A percentile compares a stretch with the other conserved stretches of the same genome.
Conservation (phyloP, 2,329 filamentous ascomycete genomes). For the Pestalotiopsis sp. region DNA sequence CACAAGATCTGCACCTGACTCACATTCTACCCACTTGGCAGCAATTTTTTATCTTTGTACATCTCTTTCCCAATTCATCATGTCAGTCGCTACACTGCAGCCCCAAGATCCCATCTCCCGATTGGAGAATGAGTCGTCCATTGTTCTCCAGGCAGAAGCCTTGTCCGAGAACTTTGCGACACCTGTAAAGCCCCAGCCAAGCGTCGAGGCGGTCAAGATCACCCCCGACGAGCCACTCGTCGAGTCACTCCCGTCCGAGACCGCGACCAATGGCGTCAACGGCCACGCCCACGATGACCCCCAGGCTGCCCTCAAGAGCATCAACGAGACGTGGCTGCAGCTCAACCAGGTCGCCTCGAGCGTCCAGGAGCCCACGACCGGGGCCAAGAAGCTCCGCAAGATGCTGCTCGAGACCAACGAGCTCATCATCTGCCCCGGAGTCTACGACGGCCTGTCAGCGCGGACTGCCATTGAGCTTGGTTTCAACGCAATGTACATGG, state of each 20-base stretch:
- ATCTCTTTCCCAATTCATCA: not conserved
- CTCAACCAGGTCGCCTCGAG: conserved; percentile 23
- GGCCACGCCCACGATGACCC: not conserved
- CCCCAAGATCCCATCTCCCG: not conserved
- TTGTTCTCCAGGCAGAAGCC: not conserved
- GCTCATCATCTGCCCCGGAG: conserved; percentile 45
- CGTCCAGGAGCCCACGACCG: conserved; percentile 25
- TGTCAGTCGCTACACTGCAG: not conserved
- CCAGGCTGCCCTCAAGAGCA: not conserved
- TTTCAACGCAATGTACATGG: conserved; percentile 53
- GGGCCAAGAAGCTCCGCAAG: conserved; percentile 32
- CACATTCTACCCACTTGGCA: not conserved
- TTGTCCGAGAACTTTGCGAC: not conserved
- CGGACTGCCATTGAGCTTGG: conserved; percentile 47
- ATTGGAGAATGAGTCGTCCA: not conserved
- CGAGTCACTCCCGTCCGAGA: not conserved
- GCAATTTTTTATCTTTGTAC: not conserved
- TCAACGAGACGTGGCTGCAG: conserved; percentile 10
- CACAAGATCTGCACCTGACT: not conserved
- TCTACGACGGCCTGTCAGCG: conserved; percentile 52
- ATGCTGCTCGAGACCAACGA: conserved; percentile 30
- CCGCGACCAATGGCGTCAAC: not conserved
- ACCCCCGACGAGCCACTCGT: not conserved
- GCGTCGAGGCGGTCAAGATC: not conserved
- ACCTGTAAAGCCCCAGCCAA: not conserved